These are phyloP conservation scores for Blastobotrys proliferans DNA, from an alignment of 1,139 yeast genomes.

Conservation along the genomic window DNA sequence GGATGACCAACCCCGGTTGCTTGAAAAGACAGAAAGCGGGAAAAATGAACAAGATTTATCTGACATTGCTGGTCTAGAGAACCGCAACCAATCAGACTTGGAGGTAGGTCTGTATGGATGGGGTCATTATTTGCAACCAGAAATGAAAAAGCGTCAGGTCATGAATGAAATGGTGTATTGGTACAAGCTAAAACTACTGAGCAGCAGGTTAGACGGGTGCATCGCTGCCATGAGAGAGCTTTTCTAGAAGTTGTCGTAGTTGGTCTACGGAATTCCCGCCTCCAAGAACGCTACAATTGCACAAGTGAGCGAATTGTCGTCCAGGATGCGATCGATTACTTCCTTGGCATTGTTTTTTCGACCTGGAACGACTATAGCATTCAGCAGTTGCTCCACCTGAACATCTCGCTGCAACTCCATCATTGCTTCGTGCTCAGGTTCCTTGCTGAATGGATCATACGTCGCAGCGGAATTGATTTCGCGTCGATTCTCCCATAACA, in stretches of 20 bases:
- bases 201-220: slow-evolving; percentile 17
- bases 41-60: background rate
- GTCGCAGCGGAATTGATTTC: slow-evolving; percentile 20
- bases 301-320: slow-evolving; percentile 11
- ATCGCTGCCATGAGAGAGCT: slow-evolving; percentile 8
- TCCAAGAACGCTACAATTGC: slow-evolving; percentile 20
- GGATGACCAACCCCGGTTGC: background rate
- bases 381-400: slow-evolving; percentile 17
- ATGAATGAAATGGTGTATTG: slow-evolving; percentile 19
- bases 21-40: background rate
- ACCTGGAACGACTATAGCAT: slow-evolving; percentile 8
- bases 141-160: slow-evolving; percentile 15
- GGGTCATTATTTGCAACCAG: slow-evolving; percentile 13
- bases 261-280: slow-evolving; percentile 20
- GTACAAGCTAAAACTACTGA: slow-evolving; percentile 17
- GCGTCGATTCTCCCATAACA: slow-evolving; percentile 20
- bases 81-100: slow-evolving; percentile 3
- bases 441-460: slow-evolving; percentile 15
- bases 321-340: slow-evolving; percentile 7
- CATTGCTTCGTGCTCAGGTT: slow-evolving; percentile 18
- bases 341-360: background rate
- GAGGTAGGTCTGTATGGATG: slow-evolving; percentile 15
- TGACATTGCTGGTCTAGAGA: background rate
- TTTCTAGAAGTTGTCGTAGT: background rate
- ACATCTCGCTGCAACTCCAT: slow-evolving; percentile 21